phyloP scores from a whole-genome alignment of 805 yeast species.

The Candida xyloterini region DNA sequence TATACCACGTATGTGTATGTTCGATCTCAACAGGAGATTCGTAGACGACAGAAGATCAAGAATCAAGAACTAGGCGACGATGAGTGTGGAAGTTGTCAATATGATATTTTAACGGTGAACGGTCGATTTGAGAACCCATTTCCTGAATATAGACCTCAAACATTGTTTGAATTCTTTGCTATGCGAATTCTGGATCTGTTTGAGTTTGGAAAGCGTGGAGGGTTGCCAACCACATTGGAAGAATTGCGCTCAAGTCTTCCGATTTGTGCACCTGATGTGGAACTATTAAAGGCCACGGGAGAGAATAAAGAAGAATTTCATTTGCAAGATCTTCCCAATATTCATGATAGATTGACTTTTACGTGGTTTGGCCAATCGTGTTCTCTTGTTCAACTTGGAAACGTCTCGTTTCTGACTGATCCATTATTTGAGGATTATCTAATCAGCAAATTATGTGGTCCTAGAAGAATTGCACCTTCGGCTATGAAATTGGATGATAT shows the following conservation, averaged over 20 bases:
- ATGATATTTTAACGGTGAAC: constrained; percentile 48
- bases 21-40: constrained; percentile 53
- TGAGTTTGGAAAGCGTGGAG: constrained; percentile 57
- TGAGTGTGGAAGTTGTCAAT: constrained; percentile 26
- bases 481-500: constrained; percentile 66
- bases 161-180: constrained; percentile 77
- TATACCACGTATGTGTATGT: constrained; percentile 62
- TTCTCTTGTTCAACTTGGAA: constrained; percentile 65
- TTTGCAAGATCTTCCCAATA: constrained; percentile 29
- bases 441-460: constrained; percentile 66
- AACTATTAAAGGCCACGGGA: constrained; percentile 32
- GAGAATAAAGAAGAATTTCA: constrained; percentile 15
- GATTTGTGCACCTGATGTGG: constrained; percentile 53
- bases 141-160: constrained; percentile 84
- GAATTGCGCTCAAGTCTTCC: constrained; percentile 60
- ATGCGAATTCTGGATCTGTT: constrained; percentile 71
- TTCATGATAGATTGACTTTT: constrained; percentile 51
- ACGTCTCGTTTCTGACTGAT: constrained; percentile 78
- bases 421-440: constrained; percentile 73
- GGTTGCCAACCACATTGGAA: constrained; percentile 46
- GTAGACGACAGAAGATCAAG: too few species aligned
- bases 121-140: constrained; percentile 92
- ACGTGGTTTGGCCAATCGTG: constrained; percentile 97
- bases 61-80: constrained; percentile 4
- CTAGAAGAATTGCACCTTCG: constrained; percentile 75